Base-by-base conservation (phyloP, 768 basidiomycete species). In the Amanita pallidorosea region DNA sequence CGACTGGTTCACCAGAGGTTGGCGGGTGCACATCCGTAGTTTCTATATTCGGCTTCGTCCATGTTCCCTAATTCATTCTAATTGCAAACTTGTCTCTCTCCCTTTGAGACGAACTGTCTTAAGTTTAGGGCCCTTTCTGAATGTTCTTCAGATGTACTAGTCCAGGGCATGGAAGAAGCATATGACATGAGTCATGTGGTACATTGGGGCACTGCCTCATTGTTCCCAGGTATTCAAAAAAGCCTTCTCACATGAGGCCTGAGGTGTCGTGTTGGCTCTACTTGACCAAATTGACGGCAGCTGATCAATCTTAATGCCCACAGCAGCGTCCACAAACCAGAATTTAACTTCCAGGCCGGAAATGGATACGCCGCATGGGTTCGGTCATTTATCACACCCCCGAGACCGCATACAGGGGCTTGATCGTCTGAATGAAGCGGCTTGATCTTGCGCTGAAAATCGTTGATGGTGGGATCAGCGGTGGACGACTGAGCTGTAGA, bases 331-430 rank as follows among this genome's bases (percentile, higher is more conserved):
- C 9, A 31, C 17, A 7, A 45, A 9, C 8, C 12, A 9, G 42
- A 12, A 0, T 27, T 23, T 15, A 13, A n/a, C 25, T 43, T 45
- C 17, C 29, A 41, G 25, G 27, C 43, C 27, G 8, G 31, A n/a
- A 47, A 35, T 35, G 46, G 69, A 62, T 68, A 75, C 9, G 66
- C 70, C 17, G 75, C 75, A n/a, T 0, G 27, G 22, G 40, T 41
- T 12, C 8, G 8, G 22, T 41, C 9, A 20, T 15, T 20, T 5
- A 75, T 74, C n/a, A n/a, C n/a, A n/a, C n/a, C n/a, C n/a, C 22
- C 22, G 5, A 4, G 22, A 23, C 2, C 22, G 22, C 22, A 4
- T 23, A 23, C 22, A 23, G 22, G 22, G 22, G 2, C 22, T 23
- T 23, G 22, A 23, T 23, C 5, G 22, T 4, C 22, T 4, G 2